phyloP scores from a whole-genome alignment of 768 basidiomycete genomes.

The Gymnopilus junonius region DNA sequence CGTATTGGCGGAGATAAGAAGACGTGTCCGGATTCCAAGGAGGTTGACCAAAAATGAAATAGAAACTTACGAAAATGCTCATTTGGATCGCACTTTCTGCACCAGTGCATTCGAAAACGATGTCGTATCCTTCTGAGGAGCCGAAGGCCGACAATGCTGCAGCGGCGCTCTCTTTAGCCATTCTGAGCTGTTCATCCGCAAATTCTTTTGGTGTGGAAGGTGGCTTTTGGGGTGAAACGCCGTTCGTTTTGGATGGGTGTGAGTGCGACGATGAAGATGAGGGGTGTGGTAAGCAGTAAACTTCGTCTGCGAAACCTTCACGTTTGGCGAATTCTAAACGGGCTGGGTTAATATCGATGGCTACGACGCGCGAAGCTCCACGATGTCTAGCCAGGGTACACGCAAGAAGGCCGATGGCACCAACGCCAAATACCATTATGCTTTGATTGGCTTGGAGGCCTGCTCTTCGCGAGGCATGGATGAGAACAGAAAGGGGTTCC shows the following conservation, averaged over 20 bases:
- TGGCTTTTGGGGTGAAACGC: not conserved
- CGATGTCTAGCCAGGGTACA: conserved; percentile 75
- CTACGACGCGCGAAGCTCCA: conserved; percentile 75
- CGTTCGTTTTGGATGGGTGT: conserved; percentile 8
- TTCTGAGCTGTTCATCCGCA: conserved; percentile 49
- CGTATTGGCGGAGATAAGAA: conserved; percentile 6
- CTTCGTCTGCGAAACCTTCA: conserved; percentile 78
- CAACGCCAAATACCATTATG: conserved; percentile 90
- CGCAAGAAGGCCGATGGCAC: conserved; percentile 91
- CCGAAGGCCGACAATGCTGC: conserved; percentile 58
- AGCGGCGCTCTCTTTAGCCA: conserved; percentile 61
- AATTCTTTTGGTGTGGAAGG: not conserved
- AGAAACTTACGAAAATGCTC: conserved; percentile 78
- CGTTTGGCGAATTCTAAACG: conserved; percentile 79
- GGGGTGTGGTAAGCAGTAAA: conserved; percentile 60
- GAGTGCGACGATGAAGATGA: conserved; percentile 9
- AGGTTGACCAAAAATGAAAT: conserved; percentile 7
- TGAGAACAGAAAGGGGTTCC: conserved; percentile 92
- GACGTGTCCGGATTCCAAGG: conserved; percentile 1
- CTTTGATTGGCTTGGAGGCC: conserved; percentile 54
- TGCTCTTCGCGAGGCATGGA: conserved; percentile 60
- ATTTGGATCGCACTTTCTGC: conserved; percentile 92
- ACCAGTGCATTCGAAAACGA: conserved; percentile 95
- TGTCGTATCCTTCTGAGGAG: conserved; percentile 81
- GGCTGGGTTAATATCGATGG: conserved; percentile 83